Evolutionary conservation across 257 asterid genomes (phyloP).

Genomic region (Cinchona pubescens): DNA sequence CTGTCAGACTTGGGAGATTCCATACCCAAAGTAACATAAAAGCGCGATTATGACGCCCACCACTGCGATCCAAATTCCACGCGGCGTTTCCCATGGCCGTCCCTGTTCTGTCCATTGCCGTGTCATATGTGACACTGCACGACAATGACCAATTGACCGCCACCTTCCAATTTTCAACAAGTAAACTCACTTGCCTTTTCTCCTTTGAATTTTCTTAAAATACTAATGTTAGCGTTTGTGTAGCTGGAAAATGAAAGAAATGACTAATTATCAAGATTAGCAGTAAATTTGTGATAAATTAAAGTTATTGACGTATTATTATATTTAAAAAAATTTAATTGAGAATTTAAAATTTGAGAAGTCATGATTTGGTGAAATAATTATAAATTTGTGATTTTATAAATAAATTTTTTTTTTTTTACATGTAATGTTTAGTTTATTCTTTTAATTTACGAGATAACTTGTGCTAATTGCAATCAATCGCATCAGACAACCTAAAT

Average conservation of each 20-base stretch:
- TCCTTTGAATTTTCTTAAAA: background rate
- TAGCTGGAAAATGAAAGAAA: background rate
- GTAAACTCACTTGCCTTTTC: too few relatives aligned
- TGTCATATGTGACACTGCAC: background rate
- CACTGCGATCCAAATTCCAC: background rate
- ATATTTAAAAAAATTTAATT: too few relatives aligned
- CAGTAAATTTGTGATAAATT: too few relatives aligned
- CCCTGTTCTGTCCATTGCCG: background rate
- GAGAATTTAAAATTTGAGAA: too few relatives aligned
- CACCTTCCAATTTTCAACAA: background rate
- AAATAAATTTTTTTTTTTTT: too few relatives aligned
- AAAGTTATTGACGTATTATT: too few relatives aligned
- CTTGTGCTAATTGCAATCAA: background rate
- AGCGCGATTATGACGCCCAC: background rate
- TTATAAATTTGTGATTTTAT: too few relatives aligned
- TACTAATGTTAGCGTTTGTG: too few relatives aligned
- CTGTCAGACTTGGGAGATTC: too few relatives aligned
- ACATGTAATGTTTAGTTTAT: too few relatives aligned
- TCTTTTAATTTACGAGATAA: background rate
- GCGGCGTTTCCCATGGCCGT: background rate
- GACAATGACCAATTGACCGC: background rate
- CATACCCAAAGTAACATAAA: too few relatives aligned
- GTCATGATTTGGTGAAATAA: too few relatives aligned
- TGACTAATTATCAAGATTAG: background rate
- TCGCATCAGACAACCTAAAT: background rate